Evolutionary conservation across 192 early-diverging fungal genomes (phyloP), one percentile per base, ranked within the genome.

Genomic region (Backusella westeae): DNA sequence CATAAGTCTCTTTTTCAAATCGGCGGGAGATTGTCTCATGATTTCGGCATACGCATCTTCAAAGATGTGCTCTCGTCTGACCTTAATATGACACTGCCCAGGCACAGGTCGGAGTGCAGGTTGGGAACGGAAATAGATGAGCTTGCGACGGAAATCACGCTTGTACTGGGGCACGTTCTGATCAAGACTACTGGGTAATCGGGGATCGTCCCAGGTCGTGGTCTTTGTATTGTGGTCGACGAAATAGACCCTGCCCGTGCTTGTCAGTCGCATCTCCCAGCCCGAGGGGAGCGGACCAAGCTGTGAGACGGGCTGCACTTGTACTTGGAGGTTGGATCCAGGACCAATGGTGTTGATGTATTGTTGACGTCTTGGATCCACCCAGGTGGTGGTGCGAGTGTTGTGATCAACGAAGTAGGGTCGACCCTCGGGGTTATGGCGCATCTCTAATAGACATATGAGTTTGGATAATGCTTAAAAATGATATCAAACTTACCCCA

Each of bases 191-290:
- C 91, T 93, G 34, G 93, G 93, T 56, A 94, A 84, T 17, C 93
- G 87, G n/a, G 93, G 93, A 81, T 94, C 98, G 83, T 98, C 96
- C 98, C 98, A 99, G 4, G 98, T 98, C 6, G 98, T 98, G 12
- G 94, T 98, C 81, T 97, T 98, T 65, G 95, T 93, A 79, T 96
- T 96, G 86, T 99, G 98, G 81, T 99, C 97, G 14, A 99, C 96
- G 90, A 98, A 99, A 85, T 99, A 99, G 23, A 96, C 94, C 23
- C 95, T 85, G 14, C 96, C 97, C 21, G 95, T 97, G 75, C 92
- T 93, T 10, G 96, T 99, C 66, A 96, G 87, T 19, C 97, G 91
- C 97, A 99, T 98, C 80, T 99, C 98, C 98, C 98, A 99, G 23
- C 97, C 97, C 42, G 93, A 94, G 17, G 98, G 98, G 75, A 99